phyloP scores from a whole-genome alignment of 495 filamentous ascomycete genomes.

The Staphylotrichum longicolle region DNA sequence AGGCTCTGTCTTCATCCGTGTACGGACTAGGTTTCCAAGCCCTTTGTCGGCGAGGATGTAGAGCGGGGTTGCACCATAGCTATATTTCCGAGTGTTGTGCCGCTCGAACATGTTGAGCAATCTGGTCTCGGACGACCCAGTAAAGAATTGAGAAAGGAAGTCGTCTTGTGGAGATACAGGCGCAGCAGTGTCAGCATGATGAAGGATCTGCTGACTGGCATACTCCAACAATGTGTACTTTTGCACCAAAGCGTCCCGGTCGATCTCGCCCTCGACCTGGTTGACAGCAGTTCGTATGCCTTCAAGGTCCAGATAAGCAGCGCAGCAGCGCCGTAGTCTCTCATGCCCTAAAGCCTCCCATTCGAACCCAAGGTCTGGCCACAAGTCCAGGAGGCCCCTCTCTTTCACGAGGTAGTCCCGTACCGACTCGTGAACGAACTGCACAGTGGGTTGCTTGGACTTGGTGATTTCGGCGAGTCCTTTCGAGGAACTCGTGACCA shows the following conservation, averaged over 20 bases:
- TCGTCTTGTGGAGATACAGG: slow-evolving; percentile 7
- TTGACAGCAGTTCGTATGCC: not conserved
- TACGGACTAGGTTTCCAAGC: slow-evolving; percentile 21
- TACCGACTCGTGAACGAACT: slow-evolving; percentile 38
- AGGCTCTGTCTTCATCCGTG: slow-evolving; percentile 7
- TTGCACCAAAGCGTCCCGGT: not conserved
- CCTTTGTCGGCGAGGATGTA: slow-evolving; percentile 20
- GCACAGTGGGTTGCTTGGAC: slow-evolving; percentile 31
- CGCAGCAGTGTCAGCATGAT: slow-evolving; percentile 26
- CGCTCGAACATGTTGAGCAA: slow-evolving; percentile 14
- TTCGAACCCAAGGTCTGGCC: slow-evolving; percentile 32
- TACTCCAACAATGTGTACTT: slow-evolving; percentile 24
- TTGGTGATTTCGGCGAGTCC: slow-evolving; percentile 36
- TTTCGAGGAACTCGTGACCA: slow-evolving; percentile 34
- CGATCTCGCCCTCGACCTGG: not conserved
- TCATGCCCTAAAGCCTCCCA: slow-evolving; percentile 36
- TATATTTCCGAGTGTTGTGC: slow-evolving; percentile 3
- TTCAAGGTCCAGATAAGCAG: slow-evolving; percentile 21
- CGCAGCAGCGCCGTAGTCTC: slow-evolving; percentile 37
- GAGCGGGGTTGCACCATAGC: slow-evolving; percentile 7
- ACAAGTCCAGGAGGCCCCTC: slow-evolving; percentile 36
- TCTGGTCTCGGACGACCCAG: slow-evolving; percentile 7
- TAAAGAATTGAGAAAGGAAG: slow-evolving; percentile 17
- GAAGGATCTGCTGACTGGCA: slow-evolving; percentile 21
- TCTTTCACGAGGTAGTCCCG: slow-evolving; percentile 14